Conservation (phyloP, 345 rosid genomes). For the Angophora floribunda region DNA sequence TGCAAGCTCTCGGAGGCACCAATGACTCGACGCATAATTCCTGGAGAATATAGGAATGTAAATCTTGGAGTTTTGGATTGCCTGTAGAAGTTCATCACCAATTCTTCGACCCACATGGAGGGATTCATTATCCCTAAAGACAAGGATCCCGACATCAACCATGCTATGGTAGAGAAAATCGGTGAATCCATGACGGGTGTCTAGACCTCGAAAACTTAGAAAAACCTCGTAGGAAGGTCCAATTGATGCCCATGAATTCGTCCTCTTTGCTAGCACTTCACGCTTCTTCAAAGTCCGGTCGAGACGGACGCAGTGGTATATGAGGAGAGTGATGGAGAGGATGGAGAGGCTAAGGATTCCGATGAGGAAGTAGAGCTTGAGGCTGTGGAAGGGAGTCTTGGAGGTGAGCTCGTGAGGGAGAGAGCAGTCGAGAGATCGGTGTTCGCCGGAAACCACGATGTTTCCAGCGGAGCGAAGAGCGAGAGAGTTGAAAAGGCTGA, state of each 20-base stretch:
- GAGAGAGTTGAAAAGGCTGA: no score
- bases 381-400: conserved; percentile 26
- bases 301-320: conserved; percentile 25
- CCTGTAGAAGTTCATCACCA: neutral
- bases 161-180: neutral
- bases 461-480: conserved; percentile 5
- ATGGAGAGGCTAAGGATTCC: conserved; percentile 23
- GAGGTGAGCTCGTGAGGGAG: conserved; percentile 3
- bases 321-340: conserved; percentile 17
- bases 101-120: neutral
- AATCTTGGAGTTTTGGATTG: neutral
- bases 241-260: accelerated
- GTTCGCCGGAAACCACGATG: conserved; percentile 29
- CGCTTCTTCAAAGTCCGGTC: conserved; percentile 35
- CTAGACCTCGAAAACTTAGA: neutral
- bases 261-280: conserved; percentile 25
- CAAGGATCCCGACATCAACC: neutral
- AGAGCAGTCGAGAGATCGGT: neutral
- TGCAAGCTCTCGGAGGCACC: neutral
- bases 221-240: neutral
- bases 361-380: conserved; percentile 44
- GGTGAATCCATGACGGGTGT: neutral
- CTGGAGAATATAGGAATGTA: neutral
- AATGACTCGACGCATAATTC: neutral
- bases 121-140: neutral